Conservation (phyloP, 2,329 filamentous ascomycete genomes). For the Botryotinia convoluta region DNA sequence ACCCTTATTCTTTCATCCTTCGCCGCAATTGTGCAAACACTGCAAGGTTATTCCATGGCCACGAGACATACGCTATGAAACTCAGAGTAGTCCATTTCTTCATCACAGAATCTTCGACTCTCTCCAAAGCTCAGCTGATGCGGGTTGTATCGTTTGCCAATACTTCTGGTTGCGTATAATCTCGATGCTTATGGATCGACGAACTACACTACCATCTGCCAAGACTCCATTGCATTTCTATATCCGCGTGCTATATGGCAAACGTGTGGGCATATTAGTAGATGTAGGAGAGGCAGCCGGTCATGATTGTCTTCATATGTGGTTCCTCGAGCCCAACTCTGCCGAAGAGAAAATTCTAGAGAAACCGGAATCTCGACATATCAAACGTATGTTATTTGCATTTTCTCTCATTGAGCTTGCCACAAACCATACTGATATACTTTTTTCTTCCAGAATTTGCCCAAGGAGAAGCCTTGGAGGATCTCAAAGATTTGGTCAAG, state of each 20-base stretch:
- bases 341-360: neutral
- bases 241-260: neutral
- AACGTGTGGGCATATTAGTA: neutral
- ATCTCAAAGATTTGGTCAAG: neutral
- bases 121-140: neutral
- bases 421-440: neutral
- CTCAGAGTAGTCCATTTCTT: neutral
- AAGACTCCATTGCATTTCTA: neutral
- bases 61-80: neutral
- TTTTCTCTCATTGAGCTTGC: neutral
- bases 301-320: neutral
- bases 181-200: neutral
- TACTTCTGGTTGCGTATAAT: neutral
- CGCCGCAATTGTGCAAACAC: neutral
- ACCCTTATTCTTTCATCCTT: neutral
- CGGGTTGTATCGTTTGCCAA: neutral
- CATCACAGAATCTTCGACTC: neutral
- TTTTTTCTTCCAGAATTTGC: neutral
- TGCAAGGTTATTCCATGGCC: neutral
- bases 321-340: neutral
- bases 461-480: neutral
- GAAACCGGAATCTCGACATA: neutral
- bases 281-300: neutral
- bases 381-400: neutral
- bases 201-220: neutral